phyloP scores from a whole-genome alignment of 805 yeast species.

The Lachancea kluyveri region DNA sequence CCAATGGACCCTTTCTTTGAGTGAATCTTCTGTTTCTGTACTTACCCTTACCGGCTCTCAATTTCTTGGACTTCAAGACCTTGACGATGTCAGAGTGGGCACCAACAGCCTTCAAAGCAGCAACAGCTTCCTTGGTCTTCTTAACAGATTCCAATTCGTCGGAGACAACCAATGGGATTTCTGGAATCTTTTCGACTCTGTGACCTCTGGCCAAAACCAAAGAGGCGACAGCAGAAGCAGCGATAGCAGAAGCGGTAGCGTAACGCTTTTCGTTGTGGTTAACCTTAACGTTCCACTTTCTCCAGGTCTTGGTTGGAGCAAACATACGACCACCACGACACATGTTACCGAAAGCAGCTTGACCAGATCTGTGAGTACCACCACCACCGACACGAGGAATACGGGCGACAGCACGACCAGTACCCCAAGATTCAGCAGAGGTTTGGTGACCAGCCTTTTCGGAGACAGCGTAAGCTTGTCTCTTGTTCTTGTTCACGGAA shows the following conservation, averaged over 20 bases:
- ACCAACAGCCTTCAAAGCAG: slow-evolving; percentile 96
- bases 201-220: slow-evolving; percentile 99
- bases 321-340: slow-evolving; percentile 99
- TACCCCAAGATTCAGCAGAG: slow-evolving; percentile 99
- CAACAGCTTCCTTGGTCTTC: slow-evolving; percentile 98
- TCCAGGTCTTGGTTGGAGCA: slow-evolving; percentile 99
- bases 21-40: slow-evolving; percentile 99
- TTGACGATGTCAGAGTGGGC: slow-evolving; percentile 97
- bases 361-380: slow-evolving; percentile 99
- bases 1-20: slow-evolving; percentile 99
- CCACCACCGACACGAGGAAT: slow-evolving; percentile 99
- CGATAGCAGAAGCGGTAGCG: slow-evolving; percentile 99
- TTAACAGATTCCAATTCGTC: slow-evolving; percentile 85
- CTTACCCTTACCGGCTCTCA: slow-evolving; percentile 99
- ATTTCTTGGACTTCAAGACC: slow-evolving; percentile 96
- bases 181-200: slow-evolving; percentile 97
- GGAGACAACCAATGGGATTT: slow-evolving; percentile 96
- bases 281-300: slow-evolving; percentile 99
- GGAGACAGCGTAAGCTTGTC: slow-evolving; percentile 99
- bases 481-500: slow-evolving; percentile 99
- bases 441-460: slow-evolving; percentile 99
- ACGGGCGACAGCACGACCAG: slow-evolving; percentile 99
- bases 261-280: slow-evolving; percentile 99
- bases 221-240: slow-evolving; percentile 98
- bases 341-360: slow-evolving; percentile 99